phyloP scores from a whole-genome alignment of 805 yeast genomes.

The Gaillardinia entomophila region DNA sequence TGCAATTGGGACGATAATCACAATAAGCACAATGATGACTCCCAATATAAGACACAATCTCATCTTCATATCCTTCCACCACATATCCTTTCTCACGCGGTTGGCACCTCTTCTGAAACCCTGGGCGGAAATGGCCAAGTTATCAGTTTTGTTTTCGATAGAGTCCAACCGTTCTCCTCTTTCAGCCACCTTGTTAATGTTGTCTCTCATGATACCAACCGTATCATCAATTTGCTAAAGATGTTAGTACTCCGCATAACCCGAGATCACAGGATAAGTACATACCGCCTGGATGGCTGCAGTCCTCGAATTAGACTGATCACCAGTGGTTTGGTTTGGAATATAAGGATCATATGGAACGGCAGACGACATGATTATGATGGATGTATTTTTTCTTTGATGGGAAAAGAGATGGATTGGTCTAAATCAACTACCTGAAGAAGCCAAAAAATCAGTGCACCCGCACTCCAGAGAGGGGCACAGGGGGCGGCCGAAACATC shows the following conservation, averaged over 20 bases:
- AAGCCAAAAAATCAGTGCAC: too few species aligned
- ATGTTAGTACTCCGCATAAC: slow-evolving; percentile 19
- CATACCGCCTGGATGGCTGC: slow-evolving; percentile 81
- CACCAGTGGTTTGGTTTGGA: slow-evolving; percentile 54
- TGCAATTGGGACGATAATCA: slow-evolving; percentile 91
- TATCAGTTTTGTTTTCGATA: slow-evolving; percentile 89
- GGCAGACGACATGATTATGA: slow-evolving; percentile 79
- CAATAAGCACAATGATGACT: slow-evolving; percentile 69
- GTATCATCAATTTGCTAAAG: slow-evolving; percentile 83
- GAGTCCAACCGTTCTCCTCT: slow-evolving; percentile 90
- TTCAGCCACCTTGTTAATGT: slow-evolving; percentile 92
- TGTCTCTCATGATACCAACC: slow-evolving; percentile 95
- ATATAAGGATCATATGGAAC: slow-evolving; percentile 84
- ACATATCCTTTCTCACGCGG: slow-evolving; percentile 96
- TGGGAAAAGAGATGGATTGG: too few species aligned
- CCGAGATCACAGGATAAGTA: slow-evolving; percentile 9
- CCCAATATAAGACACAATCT: slow-evolving; percentile 81
- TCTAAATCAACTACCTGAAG: too few species aligned
- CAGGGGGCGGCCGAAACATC: too few species aligned
- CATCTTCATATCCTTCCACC: slow-evolving; percentile 98
- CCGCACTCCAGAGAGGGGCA: too few species aligned
- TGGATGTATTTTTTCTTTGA: slow-evolving; percentile 1
- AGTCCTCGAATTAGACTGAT: slow-evolving; percentile 52
- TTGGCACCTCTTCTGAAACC: slow-evolving; percentile 96
- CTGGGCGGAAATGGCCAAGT: slow-evolving; percentile 85